phyloP scores from a whole-genome alignment of 2,329 filamentous ascomycete species.

The Metarhizium humberi region DNA sequence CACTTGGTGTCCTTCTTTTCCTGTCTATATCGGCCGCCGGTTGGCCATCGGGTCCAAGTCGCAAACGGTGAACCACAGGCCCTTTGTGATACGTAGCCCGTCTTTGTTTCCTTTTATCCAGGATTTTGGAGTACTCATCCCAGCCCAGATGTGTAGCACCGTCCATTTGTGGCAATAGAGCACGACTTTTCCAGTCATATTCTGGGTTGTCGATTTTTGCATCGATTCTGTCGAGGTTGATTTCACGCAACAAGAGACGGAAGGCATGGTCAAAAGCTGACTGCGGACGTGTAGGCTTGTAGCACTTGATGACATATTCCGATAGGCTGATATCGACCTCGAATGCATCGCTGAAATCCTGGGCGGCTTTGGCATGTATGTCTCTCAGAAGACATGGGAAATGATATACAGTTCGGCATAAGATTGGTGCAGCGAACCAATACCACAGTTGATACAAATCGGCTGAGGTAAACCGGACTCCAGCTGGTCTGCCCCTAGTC shows the following conservation, averaged over 20 bases:
- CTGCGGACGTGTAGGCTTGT: constrained; percentile 1
- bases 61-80: neutral
- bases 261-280: neutral
- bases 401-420: neutral
- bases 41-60: neutral
- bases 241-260: neutral
- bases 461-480: neutral
- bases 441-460: constrained; percentile 1
- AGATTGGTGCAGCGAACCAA: neutral
- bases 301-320: constrained; percentile 2
- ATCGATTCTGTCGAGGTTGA: neutral
- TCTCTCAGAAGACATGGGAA: neutral
- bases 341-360: neutral
- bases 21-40: neutral
- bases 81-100: neutral
- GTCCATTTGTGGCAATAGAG: neutral
- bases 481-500: neutral
- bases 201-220: neutral
- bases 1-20: neutral
- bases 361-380: neutral
- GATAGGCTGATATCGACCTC: constrained; percentile 3
- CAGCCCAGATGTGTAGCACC: neutral
- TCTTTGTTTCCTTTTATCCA: neutral
- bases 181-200: neutral
- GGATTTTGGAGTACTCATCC: neutral